Conservation (phyloP, 2,329 filamentous ascomycete species). For the Colletotrichum sp. region DNA sequence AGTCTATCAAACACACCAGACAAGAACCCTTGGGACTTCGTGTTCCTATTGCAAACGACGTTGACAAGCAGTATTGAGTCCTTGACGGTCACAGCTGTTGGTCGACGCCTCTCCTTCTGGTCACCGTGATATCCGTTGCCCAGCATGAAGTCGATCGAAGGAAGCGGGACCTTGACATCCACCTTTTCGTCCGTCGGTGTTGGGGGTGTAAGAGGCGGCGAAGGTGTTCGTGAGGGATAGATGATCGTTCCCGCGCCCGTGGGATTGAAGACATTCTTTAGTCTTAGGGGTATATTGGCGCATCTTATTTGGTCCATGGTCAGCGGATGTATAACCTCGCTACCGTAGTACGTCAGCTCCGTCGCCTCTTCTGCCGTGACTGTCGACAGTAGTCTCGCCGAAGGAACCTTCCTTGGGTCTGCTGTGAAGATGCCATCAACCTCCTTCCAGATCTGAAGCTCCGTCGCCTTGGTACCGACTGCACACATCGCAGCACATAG, state of each 20-base stretch:
- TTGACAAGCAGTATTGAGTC: slow-evolving; percentile 96
- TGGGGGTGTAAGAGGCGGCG: slow-evolving; percentile 62
- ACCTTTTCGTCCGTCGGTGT: slow-evolving; percentile 44
- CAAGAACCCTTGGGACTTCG: slow-evolving; percentile 94
- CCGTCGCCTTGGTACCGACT: slow-evolving; percentile 81
- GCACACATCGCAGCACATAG: slow-evolving; percentile 91
- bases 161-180: slow-evolving; percentile 50
- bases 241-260: slow-evolving; percentile 80
- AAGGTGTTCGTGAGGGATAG: slow-evolving; percentile 70
- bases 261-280: slow-evolving; percentile 91
- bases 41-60: slow-evolving; percentile 96
- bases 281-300: slow-evolving; percentile 82
- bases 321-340: slow-evolving; percentile 97
- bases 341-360: slow-evolving; percentile 91
- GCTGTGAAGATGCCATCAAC: slow-evolving; percentile 90
- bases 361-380: slow-evolving; percentile 96
- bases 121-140: slow-evolving; percentile 4
- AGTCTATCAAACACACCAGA: slow-evolving; percentile 94
- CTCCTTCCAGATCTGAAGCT: slow-evolving; percentile 98
- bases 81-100: slow-evolving; percentile 95
- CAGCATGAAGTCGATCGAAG: slow-evolving; percentile 5
- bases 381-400: slow-evolving; percentile 79
- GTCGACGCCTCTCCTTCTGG: slow-evolving; percentile 55
- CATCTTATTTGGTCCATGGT: slow-evolving; percentile 97
- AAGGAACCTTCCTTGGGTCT: slow-evolving; percentile 90